Conservation (phyloP, 2,329 filamentous ascomycete species). For the Colletotrichum sp. region DNA sequence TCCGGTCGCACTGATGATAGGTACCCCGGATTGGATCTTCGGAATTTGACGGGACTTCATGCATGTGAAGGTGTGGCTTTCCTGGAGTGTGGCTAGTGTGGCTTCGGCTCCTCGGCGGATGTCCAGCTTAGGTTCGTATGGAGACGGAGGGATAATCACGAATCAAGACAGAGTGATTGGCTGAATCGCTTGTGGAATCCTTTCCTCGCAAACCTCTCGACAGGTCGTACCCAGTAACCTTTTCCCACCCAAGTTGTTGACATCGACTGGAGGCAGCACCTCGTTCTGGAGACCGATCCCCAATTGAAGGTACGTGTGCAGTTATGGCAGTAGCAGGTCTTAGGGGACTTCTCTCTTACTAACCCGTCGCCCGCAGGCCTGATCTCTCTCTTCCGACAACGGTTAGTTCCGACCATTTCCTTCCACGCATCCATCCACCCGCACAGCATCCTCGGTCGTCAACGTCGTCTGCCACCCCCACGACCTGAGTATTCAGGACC, state of each 20-base stretch:
- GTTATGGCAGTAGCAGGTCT: neutral
- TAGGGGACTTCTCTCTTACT: neutral
- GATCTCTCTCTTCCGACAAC: slow-evolving; percentile 1
- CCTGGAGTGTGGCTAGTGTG: neutral
- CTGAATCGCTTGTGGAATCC: neutral
- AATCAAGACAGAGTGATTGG: neutral
- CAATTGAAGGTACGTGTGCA: slow-evolving; percentile 2
- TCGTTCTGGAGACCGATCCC: slow-evolving; percentile 13
- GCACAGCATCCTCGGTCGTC: neutral
- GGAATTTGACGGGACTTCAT: slow-evolving; percentile 17
- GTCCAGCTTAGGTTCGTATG: neutral
- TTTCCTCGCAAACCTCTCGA: neutral
- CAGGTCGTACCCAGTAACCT: neutral
- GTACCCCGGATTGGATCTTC: slow-evolving; percentile 5
- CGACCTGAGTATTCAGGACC: neutral
- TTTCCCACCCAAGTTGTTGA: slow-evolving; percentile 1
- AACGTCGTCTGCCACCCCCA: neutral
- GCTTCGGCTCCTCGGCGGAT: neutral
- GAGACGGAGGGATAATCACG: neutral
- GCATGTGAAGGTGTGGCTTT: neutral
- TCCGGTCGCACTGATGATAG: slow-evolving; percentile 11
- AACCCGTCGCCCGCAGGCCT: neutral
- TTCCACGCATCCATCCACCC: neutral
- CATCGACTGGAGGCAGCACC: slow-evolving; percentile 15
- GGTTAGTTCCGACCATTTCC: neutral